phyloP scores from a whole-genome alignment of 2,329 filamentous ascomycete species.

The Fusarium nelsonii region DNA sequence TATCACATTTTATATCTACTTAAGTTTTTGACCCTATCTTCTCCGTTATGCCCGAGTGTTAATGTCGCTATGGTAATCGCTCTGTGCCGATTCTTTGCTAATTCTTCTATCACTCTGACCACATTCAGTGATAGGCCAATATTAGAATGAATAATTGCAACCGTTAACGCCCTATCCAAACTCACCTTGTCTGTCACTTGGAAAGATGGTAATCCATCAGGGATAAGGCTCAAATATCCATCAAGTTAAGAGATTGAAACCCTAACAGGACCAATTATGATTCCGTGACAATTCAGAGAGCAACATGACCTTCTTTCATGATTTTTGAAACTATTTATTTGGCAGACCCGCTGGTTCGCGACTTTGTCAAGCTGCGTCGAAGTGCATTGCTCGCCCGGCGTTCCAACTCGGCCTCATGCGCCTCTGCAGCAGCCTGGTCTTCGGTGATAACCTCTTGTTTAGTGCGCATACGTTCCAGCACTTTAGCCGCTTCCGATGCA shows the following conservation, averaged over 20 bases:
- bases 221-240: too few species aligned
- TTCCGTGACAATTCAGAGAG: background rate
- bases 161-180: too few species aligned
- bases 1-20: background rate
- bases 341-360: conserved; percentile 12
- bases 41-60: background rate
- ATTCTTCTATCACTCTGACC: too few species aligned
- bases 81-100: too few species aligned
- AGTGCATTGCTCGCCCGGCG: conserved; percentile 43
- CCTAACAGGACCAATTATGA: background rate
- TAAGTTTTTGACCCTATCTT: background rate
- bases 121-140: too few species aligned
- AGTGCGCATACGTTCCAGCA: conserved; percentile 62
- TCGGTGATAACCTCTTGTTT: conserved; percentile 49
- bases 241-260: background rate
- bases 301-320: background rate
- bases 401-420: conserved; percentile 45
- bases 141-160: too few species aligned
- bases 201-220: too few species aligned
- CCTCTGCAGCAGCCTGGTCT: conserved; percentile 47
- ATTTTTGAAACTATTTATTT: background rate
- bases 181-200: too few species aligned
- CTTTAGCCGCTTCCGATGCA: conserved; percentile 73
- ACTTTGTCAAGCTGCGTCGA: conserved; percentile 37
- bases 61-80: background rate